phyloP scores from a whole-genome alignment of 257 asterid genomes.

The Solanum bulbocastanum region DNA sequence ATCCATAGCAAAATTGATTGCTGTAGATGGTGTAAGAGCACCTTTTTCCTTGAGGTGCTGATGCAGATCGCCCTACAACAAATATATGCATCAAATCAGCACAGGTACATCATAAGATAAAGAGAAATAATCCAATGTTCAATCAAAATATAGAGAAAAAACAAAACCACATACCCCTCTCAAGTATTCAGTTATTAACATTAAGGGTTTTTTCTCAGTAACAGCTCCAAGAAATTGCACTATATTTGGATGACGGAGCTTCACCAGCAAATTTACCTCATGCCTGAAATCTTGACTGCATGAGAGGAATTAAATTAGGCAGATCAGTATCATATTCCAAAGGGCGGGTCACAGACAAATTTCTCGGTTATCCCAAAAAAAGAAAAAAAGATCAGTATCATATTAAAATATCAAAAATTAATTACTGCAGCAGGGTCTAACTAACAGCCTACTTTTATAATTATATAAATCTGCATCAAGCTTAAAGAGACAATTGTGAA shows the following conservation, averaged over 20 bases:
- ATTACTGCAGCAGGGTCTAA: not conserved
- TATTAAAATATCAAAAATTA: not conserved
- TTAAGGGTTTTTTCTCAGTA: conserved; percentile 83
- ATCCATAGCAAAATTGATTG: conserved; percentile 83
- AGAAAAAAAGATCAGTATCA: not conserved
- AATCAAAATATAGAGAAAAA: not conserved
- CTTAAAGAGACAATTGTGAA: not conserved
- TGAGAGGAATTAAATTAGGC: conserved; percentile 1
- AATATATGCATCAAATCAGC: not conserved
- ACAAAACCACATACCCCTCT: conserved; percentile 67
- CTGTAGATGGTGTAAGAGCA: conserved; percentile 66
- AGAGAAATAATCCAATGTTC: not conserved
- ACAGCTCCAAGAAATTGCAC: conserved; percentile 99
- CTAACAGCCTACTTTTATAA: not conserved
- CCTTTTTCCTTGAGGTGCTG: conserved; percentile 92
- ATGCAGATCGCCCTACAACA: conserved; percentile 85
- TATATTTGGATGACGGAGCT: conserved; percentile 97
- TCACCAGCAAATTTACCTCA: conserved; percentile 93
- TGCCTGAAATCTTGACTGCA: conserved; percentile 98
- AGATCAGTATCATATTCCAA: not conserved
- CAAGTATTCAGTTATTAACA: conserved; percentile 90
- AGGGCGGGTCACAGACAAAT: too few relatives aligned
- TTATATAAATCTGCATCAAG: not conserved
- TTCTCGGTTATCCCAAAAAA: too few relatives aligned
- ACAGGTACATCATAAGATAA: not conserved